Conservation (phyloP, 2,329 filamentous ascomycete genomes). For the Sporothrix dimorphospora region DNA sequence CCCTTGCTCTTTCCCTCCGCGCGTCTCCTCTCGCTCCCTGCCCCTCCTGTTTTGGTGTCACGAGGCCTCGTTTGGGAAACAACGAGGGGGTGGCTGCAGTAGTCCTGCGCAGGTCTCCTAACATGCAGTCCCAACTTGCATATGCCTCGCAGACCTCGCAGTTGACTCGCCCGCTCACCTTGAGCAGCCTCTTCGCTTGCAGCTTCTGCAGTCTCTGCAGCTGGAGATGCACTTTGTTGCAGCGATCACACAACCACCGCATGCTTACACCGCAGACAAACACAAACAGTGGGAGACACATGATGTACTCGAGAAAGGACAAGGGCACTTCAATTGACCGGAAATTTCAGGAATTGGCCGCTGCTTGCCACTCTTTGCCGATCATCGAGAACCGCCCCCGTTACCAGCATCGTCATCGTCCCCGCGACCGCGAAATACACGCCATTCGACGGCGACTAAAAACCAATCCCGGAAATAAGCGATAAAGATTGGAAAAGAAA, state of each 20-base stretch:
- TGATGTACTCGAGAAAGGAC: not conserved
- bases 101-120: not conserved
- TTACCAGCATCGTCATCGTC: not conserved
- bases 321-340: not conserved
- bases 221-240: not conserved
- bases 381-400: not conserved
- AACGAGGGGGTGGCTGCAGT: conserved; percentile 22
- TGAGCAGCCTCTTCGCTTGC: not conserved
- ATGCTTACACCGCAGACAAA: not conserved
- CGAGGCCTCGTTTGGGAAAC: conserved; percentile 4
- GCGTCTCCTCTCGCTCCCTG: not conserved
- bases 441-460: not conserved
- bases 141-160: not conserved
- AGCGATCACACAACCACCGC: conserved; percentile 15
- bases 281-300: not conserved
- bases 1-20: not conserved
- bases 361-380: not conserved
- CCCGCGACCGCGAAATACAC: not conserved
- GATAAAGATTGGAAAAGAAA: not conserved
- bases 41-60: not conserved
- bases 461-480: not conserved
- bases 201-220: conserved; percentile 9
- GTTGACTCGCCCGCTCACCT: conserved; percentile 14
- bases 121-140: not conserved
- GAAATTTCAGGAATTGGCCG: not conserved